A percentile compares a stretch with the other conserved stretches of the same genome.
These are phyloP conservation scores for Cercospora sp. DNA, from an alignment of 2,329 filamentous ascomycete genomes.

Conservation along the genomic window DNA sequence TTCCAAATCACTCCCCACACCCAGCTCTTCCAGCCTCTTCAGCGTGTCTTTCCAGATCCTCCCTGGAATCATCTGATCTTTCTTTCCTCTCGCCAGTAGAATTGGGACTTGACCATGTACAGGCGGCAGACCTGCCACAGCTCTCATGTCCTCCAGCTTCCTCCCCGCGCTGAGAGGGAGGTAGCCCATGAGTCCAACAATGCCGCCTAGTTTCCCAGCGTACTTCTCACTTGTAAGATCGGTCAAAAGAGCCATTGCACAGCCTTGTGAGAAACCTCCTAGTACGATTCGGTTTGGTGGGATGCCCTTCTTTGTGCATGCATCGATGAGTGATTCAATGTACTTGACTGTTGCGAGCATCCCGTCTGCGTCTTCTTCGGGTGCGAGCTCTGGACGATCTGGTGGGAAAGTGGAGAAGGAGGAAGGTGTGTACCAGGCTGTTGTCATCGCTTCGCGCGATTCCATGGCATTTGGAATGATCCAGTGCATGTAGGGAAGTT, in stretches of 20 bases:
- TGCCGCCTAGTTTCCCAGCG: slow-evolving; percentile 43
- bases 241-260: slow-evolving; percentile 47
- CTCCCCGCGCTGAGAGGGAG: slow-evolving; percentile 41
- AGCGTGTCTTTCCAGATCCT: slow-evolving; percentile 46
- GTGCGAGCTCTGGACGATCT: slow-evolving; percentile 39
- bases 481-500: slow-evolving; percentile 53
- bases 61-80: slow-evolving; percentile 52
- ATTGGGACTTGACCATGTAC: slow-evolving; percentile 43
- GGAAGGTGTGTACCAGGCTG: slow-evolving; percentile 52
- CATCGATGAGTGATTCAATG: slow-evolving; percentile 46
- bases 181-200: slow-evolving; percentile 52
- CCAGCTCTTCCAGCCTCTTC: slow-evolving; percentile 44
- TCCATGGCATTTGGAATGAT: slow-evolving; percentile 53
- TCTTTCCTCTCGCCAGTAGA: slow-evolving; percentile 51
- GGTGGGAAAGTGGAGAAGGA: slow-evolving; percentile 42
- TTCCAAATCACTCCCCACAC: slow-evolving; percentile 42
- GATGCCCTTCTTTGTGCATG: slow-evolving; percentile 44
- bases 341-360: slow-evolving; percentile 44
- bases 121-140: slow-evolving; percentile 41
- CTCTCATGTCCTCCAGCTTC: slow-evolving; percentile 43
- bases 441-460: slow-evolving; percentile 47
- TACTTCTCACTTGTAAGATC: slow-evolving; percentile 44
- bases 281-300: slow-evolving; percentile 47
- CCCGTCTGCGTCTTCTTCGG: slow-evolving; percentile 47
- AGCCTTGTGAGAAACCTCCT: slow-evolving; percentile 52